Evolutionary conservation across 371 early-diverging fungal species (phyloP).

Genomic region (Capillidium rhysosporum): DNA sequence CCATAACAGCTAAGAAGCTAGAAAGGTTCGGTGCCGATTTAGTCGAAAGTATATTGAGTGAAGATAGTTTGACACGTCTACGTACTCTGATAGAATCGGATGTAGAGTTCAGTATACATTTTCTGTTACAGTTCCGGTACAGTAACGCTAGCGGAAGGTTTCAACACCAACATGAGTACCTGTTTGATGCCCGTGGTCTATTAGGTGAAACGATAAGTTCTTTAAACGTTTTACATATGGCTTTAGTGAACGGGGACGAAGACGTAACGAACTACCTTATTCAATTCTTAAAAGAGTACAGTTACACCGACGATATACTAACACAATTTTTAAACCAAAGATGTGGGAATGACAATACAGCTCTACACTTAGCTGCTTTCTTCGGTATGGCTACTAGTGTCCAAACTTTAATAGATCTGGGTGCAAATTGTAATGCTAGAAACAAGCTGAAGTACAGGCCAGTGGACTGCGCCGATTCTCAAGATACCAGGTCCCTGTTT

Average conservation of each 20-base stretch:
- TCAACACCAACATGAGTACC: slow-evolving; percentile 27
- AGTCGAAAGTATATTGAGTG: neutral
- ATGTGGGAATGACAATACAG: slow-evolving; percentile 48
- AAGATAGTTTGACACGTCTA: neutral
- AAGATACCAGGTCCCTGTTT: slow-evolving; percentile 25
- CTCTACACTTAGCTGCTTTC: slow-evolving; percentile 47
- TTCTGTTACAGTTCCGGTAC: slow-evolving; percentile 25
- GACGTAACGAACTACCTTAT: slow-evolving; percentile 36
- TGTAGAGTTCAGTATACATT: slow-evolving; percentile 14
- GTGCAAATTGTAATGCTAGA: slow-evolving; percentile 24
- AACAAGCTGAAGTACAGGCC: slow-evolving; percentile 35
- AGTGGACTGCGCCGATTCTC: slow-evolving; percentile 43
- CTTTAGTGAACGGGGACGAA: slow-evolving; percentile 33
- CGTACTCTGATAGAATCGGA: neutral
- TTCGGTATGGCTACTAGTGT: slow-evolving; percentile 39
- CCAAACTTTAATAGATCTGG: slow-evolving; percentile 28
- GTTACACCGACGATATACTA: slow-evolving; percentile 10
- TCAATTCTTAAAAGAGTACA: slow-evolving; percentile 27
- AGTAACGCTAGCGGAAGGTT: slow-evolving; percentile 26
- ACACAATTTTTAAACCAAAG: slow-evolving; percentile 37
- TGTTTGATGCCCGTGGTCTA: slow-evolving; percentile 29
- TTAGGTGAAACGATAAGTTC: slow-evolving; percentile 22
- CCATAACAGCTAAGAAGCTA: neutral
- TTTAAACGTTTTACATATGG: slow-evolving; percentile 37
- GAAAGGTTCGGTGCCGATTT: neutral